Evolutionary conservation across 140 eudicot species (phyloP).

Genomic region (Anethum foeniculum): DNA sequence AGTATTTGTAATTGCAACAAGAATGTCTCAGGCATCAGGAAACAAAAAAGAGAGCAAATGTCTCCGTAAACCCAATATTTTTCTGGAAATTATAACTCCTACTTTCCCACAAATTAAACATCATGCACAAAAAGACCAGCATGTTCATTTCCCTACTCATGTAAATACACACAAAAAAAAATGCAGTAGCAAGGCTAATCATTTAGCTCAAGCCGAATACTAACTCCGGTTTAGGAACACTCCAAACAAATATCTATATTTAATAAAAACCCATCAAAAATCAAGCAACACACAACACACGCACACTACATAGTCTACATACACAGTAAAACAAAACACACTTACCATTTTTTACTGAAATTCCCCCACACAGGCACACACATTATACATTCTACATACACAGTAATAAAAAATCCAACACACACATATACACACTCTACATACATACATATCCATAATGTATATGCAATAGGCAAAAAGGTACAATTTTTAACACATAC

Average conservation of each 20-base stretch:
- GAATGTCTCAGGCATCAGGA: neutral
- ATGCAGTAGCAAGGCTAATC: neutral
- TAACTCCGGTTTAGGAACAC: neutral
- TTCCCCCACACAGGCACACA: neutral
- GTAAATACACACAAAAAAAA: neutral
- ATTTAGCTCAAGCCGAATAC: neutral
- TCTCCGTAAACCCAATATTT: neutral
- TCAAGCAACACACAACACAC: neutral
- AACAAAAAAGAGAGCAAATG: neutral
- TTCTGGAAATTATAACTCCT: neutral
- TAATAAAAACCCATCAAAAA: neutral
- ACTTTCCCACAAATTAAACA: neutral
- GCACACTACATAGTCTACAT: neutral
- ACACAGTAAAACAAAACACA: neutral
- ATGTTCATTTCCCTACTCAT: neutral
- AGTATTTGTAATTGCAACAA: neutral
- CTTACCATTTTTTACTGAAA: neutral
- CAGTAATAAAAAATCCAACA: neutral
- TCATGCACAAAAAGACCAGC: neutral
- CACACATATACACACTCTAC: neutral
- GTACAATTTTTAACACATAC: slow-evolving; percentile 19
- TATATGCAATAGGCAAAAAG: neutral
- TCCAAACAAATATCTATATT: neutral
- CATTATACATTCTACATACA: neutral
- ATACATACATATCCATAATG: neutral